phyloP scores from a whole-genome alignment of 78 protist genomes.

The Dictyostelium discoideum region DNA sequence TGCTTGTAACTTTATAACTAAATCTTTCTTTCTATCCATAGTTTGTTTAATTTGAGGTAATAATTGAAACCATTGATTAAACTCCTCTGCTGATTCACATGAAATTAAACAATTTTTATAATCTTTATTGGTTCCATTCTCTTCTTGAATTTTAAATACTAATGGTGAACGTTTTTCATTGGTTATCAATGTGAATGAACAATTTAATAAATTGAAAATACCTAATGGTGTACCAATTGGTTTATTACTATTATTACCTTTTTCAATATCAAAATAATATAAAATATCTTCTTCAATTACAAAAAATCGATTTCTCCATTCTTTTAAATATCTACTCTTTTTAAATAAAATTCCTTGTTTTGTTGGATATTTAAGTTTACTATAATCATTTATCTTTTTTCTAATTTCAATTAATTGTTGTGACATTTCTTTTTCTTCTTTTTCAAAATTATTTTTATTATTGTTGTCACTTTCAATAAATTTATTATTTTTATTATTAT shows the following conservation, averaged over 20 bases:
- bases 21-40: background rate
- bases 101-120: slow-evolving; percentile 15
- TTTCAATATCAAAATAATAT: slow-evolving; percentile 8
- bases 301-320: slow-evolving; percentile 11
- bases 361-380: background rate
- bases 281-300: background rate
- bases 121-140: background rate
- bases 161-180: background rate
- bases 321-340: background rate
- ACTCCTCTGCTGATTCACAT: background rate
- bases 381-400: background rate
- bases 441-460: background rate
- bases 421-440: background rate
- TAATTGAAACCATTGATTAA: slow-evolving; percentile 3
- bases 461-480: background rate
- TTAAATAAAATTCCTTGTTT: background rate
- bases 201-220: background rate
- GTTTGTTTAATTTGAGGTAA: background rate
- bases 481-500: background rate
- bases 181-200: background rate
- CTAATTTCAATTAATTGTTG: slow-evolving; percentile 23
- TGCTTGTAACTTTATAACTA: background rate
- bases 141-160: background rate
- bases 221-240: slow-evolving; percentile 31
- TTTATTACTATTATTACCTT: too few relatives aligned